These are phyloP conservation scores for Dothidotthia symphoricarpi DNA, from an alignment of 2,329 filamentous ascomycete genomes.

Conservation along the genomic window DNA sequence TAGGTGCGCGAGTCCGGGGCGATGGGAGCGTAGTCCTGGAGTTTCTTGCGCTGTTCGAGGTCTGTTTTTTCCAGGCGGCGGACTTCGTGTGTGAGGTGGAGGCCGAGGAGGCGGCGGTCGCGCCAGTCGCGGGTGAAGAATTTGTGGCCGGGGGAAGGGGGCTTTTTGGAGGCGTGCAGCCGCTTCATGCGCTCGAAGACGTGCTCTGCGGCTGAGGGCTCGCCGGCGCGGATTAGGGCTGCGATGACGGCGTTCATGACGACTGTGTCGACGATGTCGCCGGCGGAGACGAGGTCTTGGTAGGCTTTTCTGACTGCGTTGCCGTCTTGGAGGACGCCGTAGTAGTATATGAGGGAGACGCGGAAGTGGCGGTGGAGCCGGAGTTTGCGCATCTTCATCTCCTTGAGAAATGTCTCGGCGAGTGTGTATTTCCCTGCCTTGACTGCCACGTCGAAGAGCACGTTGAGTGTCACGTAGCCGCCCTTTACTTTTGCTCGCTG, in stretches of 20 bases:
- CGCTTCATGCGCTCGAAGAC: conserved; percentile 83
- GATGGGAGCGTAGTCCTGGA: conserved; percentile 67
- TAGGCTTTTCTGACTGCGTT: conserved; percentile 75
- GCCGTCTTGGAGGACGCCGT: conserved; percentile 72
- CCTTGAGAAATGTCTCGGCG: conserved; percentile 78
- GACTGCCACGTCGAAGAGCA: conserved; percentile 83
- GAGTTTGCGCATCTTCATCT: conserved; percentile 71
- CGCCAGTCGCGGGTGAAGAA: conserved; percentile 44
- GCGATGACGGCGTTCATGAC: conserved; percentile 85
- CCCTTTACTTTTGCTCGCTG: conserved; percentile 61
- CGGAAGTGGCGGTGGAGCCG: conserved; percentile 75
- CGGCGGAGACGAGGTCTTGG: conserved; percentile 74
- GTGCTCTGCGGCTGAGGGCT: conserved; percentile 72
- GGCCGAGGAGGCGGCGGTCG: conserved; percentile 45
- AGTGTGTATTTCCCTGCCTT: conserved; percentile 81
- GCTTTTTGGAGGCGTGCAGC: conserved; percentile 47
- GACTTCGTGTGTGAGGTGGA: conserved; percentile 48
- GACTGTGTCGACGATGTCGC: conserved; percentile 83
- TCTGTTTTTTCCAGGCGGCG: conserved; percentile 40
- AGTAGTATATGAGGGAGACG: conserved; percentile 78
- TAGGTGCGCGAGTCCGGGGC: conserved; percentile 77
- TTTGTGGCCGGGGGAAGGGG: conserved; percentile 23
- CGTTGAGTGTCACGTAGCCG: conserved; percentile 84
- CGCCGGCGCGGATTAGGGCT: conserved; percentile 72
- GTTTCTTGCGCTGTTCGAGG: conserved; percentile 55